phyloP scores from a whole-genome alignment of 2,329 filamentous ascomycete genomes.

The Teratosphaeria gauchensis region DNA sequence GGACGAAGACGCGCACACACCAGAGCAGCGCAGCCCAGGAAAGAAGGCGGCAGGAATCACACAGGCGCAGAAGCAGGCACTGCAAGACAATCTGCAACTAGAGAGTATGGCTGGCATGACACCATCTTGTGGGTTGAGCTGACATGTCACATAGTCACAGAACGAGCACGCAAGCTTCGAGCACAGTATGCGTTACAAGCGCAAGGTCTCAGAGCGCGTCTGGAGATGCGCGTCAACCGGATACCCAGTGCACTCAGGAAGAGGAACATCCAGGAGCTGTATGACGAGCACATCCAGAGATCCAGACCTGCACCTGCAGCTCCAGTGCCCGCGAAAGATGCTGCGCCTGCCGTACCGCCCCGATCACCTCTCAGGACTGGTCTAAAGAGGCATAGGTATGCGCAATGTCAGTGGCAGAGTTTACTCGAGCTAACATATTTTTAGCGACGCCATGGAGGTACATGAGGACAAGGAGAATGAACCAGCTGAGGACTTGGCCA shows the following conservation, averaged over 20 bases:
- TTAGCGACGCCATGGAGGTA: constrained; percentile 28
- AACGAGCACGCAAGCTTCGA: constrained; percentile 76
- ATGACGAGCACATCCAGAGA: constrained; percentile 42
- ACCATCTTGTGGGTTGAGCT: constrained; percentile 12
- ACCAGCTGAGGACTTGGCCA: constrained; percentile 43
- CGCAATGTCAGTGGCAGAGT: constrained; percentile 3
- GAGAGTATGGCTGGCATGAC: constrained; percentile 53
- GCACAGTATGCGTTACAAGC: constrained; percentile 85
- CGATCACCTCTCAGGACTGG: constrained; percentile 10
- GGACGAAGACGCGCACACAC: constrained; percentile 11
- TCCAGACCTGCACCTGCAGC: constrained; percentile 15
- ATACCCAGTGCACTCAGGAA: constrained; percentile 73
- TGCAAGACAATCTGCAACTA: constrained; percentile 82
- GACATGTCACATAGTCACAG: constrained; percentile 54
- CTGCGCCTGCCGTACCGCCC: constrained; percentile 1
- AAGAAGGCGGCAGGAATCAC: constrained; percentile 24
- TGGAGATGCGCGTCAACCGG: constrained; percentile 88
- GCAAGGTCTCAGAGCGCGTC: constrained; percentile 70
- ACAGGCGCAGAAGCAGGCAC: constrained; percentile 64
- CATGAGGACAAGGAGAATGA: constrained; percentile 71
- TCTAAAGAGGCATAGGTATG: constrained; percentile 26
- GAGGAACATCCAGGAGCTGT: constrained; percentile 70
- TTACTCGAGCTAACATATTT: constrained; percentile 19
- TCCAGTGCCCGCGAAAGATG: constrained; percentile 9
- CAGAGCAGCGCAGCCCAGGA: constrained; percentile 11